Conservation (phyloP, 345 rosid genomes). For the Boechera stricta region DNA sequence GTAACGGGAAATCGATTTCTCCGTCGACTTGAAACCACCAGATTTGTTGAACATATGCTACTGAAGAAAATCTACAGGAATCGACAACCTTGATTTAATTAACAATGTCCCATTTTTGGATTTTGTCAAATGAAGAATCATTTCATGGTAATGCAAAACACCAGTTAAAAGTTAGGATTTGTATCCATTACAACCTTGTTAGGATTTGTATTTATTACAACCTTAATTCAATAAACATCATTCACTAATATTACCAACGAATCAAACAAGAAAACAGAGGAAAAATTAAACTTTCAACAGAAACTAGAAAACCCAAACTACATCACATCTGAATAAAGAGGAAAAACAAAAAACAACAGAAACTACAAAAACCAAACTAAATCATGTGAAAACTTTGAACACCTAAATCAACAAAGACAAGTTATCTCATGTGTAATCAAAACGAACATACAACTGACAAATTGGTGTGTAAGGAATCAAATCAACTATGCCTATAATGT, state of each 20-base stretch:
- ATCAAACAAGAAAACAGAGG: background rate
- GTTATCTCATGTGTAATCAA: no score
- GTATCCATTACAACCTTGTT: background rate
- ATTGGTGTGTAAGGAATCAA: no score
- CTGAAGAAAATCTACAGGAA: slow-evolving; percentile 62
- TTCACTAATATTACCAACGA: background rate
- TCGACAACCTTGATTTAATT: background rate
- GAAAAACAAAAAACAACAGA: no score
- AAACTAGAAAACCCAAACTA: background rate
- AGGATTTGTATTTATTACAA: background rate
- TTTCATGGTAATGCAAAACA: background rate
- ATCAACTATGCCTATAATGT: no score
- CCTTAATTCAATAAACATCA: background rate
- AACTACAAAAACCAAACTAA: no score
- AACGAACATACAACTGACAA: no score
- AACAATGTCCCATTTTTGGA: no score
- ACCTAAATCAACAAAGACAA: no score
- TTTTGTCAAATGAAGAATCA: background rate
- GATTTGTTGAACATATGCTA: slow-evolving; percentile 91
- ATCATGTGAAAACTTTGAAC: no score
- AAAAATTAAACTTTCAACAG: background rate
- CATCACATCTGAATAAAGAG: no score
- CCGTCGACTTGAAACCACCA: slow-evolving; percentile 99
- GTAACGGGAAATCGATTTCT: slow-evolving; percentile 89
- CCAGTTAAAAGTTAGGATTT: background rate